These are phyloP conservation scores for Cadophora luteo-olivacea DNA, from an alignment of 2,329 filamentous ascomycete species.

Conservation along the genomic window DNA sequence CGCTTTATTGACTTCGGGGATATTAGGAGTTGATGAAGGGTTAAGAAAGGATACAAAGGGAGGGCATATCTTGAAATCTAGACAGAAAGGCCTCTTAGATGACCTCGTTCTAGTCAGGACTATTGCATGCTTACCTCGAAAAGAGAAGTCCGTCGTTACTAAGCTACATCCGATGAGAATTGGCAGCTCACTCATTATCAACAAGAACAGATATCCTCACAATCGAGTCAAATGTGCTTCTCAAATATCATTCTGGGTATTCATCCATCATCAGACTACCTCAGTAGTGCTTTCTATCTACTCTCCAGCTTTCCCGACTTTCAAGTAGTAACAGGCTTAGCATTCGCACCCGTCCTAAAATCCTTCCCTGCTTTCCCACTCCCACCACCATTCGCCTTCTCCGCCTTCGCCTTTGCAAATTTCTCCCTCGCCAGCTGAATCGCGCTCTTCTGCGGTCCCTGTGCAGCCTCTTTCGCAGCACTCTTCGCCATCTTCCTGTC, in stretches of 20 bases:
- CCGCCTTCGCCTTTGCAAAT: slow-evolving; percentile 40
- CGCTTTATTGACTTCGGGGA: no score
- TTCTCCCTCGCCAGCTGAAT: slow-evolving; percentile 44
- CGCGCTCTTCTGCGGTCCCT: slow-evolving; percentile 35
- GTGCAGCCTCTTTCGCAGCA: background rate
- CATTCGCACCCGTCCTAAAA: slow-evolving; percentile 31
- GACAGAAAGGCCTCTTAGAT: no score
- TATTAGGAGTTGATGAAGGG: no score
- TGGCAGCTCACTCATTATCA: no score
- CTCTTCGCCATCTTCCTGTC: slow-evolving; percentile 17
- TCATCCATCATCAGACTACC: background rate
- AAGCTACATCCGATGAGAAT: no score
- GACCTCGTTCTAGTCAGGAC: no score
- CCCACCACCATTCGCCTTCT: slow-evolving; percentile 3
- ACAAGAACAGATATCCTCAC: background rate
- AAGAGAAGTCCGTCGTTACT: no score
- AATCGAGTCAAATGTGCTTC: background rate
- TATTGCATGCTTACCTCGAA: no score
- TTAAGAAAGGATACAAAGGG: no score
- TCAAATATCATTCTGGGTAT: background rate
- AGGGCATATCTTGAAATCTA: no score
- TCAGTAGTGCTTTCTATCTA: background rate
- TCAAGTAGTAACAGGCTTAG: slow-evolving; percentile 20
- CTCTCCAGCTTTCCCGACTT: background rate
- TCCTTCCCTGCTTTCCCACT: slow-evolving; percentile 5